phyloP scores from a whole-genome alignment of 306 rosid species.

The barrel medic (Medicago truncatula) region MtrunA17r5.0-ANR NC_053049.1:23517001-23517500 shows the following conservation, averaged over 20 bases:
- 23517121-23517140: conserved; percentile 12
- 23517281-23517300: background rate
- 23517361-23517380: background rate
- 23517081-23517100: background rate
- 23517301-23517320: background rate
- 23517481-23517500: too few relatives aligned
- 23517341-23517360: background rate
- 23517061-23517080: conserved; percentile 31
- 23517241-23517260: background rate
- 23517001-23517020: background rate
- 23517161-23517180: conserved; percentile 4
- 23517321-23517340: background rate
- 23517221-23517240: background rate
- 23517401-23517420: conserved; percentile 1
- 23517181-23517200: conserved; percentile 1
- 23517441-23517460: background rate
- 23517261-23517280: background rate
- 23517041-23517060: background rate
- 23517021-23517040: background rate
- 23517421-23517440: background rate
- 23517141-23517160: background rate
- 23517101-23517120: background rate
- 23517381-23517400: background rate
- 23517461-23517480: too few relatives aligned
- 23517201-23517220: conserved; percentile 13